Percentiles rank a stretch among this genome's conserved stretches.
These are phyloP conservation scores for Leptodontidium sp. DNA, from an alignment of 2,329 filamentous ascomycete genomes.

Conservation along the genomic window DNA sequence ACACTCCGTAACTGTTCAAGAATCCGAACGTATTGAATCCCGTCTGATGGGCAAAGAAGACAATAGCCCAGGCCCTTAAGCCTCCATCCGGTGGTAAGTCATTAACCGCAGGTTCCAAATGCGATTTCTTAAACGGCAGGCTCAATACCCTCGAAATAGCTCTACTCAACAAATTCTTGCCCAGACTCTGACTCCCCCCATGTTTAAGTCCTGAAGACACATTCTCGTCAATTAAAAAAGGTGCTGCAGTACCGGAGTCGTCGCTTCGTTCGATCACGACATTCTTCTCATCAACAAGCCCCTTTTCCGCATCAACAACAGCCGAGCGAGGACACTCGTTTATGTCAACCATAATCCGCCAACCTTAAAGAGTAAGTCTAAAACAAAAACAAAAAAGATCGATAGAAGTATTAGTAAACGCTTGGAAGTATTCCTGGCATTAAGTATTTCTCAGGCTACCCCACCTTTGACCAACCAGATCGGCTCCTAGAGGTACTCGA, in stretches of 20 bases:
- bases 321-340: slow-evolving; percentile 9
- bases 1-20: slow-evolving; percentile 43
- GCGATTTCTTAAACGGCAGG: slow-evolving; percentile 16
- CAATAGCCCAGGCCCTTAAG: slow-evolving; percentile 46
- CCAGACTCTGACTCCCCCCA: background rate
- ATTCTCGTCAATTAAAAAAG: background rate
- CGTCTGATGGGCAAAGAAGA: slow-evolving; percentile 42
- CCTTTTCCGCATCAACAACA: slow-evolving; percentile 21
- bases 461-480: slow-evolving; percentile 13
- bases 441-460: slow-evolving; percentile 2
- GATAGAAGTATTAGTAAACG: background rate
- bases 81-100: slow-evolving; percentile 34
- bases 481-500: background rate
- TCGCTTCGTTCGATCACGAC: background rate
- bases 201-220: background rate
- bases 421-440: background rate
- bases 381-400: background rate
- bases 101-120: slow-evolving; percentile 14
- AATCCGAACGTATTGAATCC: slow-evolving; percentile 47
- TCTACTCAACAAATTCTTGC: background rate
- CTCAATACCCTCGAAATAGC: background rate
- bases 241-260: slow-evolving; percentile 14
- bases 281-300: slow-evolving; percentile 16
- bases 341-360: slow-evolving; percentile 1
- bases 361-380: background rate